These are phyloP conservation scores for Physcomitrium patens DNA, from an alignment of 225 moss, liverwort and hornwort genomes.

Conservation along the genomic window DNA sequence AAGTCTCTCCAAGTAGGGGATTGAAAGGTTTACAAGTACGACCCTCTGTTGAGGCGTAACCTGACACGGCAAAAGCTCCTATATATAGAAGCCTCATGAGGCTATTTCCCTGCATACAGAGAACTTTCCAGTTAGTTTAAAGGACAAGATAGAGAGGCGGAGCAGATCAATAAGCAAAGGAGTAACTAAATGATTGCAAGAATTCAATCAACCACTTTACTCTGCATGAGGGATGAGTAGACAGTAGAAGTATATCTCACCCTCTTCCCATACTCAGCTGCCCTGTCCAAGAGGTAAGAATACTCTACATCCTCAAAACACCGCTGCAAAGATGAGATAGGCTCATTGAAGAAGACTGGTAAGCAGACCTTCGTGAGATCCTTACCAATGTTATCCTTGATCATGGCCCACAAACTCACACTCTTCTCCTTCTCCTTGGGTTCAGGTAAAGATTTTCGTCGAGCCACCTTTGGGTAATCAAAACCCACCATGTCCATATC, in stretches of 20 bases:
- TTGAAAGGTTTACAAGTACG: conserved; percentile 85
- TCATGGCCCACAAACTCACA: conserved; percentile 90
- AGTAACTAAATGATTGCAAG: conserved; percentile 4
- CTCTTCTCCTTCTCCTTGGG: conserved; percentile 89
- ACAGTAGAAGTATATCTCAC: conserved; percentile 35
- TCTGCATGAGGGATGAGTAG: background rate
- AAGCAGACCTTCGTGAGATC: conserved; percentile 84
- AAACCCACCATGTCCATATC: conserved; percentile 73
- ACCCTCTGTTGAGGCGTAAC: conserved; percentile 78
- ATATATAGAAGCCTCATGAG: conserved; percentile 70
- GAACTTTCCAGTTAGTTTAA: background rate
- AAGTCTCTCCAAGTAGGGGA: conserved; percentile 83
- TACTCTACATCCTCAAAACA: conserved; percentile 85
- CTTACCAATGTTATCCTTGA: conserved; percentile 87
- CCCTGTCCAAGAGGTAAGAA: conserved; percentile 73
- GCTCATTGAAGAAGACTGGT: conserved; percentile 87
- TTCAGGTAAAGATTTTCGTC: conserved; percentile 64
- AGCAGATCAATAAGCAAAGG: background rate
- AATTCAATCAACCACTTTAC: background rate
- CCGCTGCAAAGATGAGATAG: conserved; percentile 81
- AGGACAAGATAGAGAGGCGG: background rate
- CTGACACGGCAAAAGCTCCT: conserved; percentile 88
- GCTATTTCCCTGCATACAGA: conserved; percentile 63
- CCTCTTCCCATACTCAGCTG: conserved; percentile 68
- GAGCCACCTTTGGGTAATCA: conserved; percentile 64